A percentile compares a stretch with the other conserved stretches of the same genome.
phyloP scores from a whole-genome alignment of 1,284 basidiomycete species.

The Amylostereum areolatum region DNA sequence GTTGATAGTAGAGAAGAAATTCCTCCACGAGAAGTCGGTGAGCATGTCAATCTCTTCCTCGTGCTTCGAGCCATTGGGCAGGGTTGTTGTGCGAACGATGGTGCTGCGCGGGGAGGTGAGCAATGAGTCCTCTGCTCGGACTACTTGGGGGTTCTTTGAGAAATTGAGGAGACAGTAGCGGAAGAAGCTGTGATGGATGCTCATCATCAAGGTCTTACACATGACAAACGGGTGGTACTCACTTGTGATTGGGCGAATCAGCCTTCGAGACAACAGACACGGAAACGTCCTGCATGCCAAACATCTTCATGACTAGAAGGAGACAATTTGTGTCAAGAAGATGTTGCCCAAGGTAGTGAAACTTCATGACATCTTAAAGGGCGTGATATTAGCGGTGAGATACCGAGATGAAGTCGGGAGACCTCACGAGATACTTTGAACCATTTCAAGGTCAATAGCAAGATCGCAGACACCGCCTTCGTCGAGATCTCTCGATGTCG shows the following conservation, averaged over 20 bases:
- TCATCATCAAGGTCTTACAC: conserved; percentile 10
- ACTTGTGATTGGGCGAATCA: conserved; percentile 87
- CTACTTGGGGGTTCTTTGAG: conserved; percentile 52
- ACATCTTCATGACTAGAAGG: conserved; percentile 95
- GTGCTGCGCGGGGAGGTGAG: conserved; percentile 51
- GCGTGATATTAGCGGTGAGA: conserved; percentile 6
- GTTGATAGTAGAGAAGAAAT: conserved; percentile 98
- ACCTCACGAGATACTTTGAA: conserved; percentile 93
- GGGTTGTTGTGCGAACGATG: conserved; percentile 43
- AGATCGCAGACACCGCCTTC: conserved; percentile 93
- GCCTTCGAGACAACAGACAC: conserved; percentile 81
- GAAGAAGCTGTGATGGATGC: conserved; percentile 71
- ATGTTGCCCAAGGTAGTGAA: conserved; percentile 93
- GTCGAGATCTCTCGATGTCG: conserved; percentile 97
- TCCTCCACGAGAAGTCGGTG: conserved; percentile 95
- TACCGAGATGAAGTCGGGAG: not conserved
- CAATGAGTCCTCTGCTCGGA: conserved; percentile 53
- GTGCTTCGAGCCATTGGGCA: conserved; percentile 65
- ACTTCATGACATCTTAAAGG: conserved; percentile 88
- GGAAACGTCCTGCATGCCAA: conserved; percentile 90
- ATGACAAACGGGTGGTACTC: conserved; percentile 16
- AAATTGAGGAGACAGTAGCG: conserved; percentile 83
- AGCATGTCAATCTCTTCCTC: conserved; percentile 89
- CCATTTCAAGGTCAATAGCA: conserved; percentile 92
- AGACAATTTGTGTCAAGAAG: conserved; percentile 95